These are phyloP conservation scores for Xylogone sp. DNA, from an alignment of 2,329 filamentous ascomycete species.

Conservation along the genomic window DNA sequence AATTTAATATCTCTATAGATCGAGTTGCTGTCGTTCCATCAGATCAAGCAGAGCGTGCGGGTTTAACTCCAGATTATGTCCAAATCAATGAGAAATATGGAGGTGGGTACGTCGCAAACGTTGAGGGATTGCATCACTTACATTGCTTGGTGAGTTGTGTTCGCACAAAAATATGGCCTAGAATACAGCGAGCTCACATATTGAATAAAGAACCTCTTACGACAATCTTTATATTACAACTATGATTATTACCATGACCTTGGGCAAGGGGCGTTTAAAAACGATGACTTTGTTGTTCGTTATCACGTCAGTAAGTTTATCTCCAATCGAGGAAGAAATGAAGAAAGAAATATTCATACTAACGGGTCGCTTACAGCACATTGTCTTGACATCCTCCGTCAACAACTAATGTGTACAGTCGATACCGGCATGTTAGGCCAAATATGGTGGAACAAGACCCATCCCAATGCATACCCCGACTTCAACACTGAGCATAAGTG, in stretches of 20 bases:
- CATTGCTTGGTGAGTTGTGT: slow-evolving; percentile 42
- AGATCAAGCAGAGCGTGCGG: slow-evolving; percentile 36
- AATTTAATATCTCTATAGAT: slow-evolving; percentile 23
- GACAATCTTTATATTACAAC: slow-evolving; percentile 49
- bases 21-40: slow-evolving; percentile 35
- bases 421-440: slow-evolving; percentile 51
- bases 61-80: slow-evolving; percentile 44
- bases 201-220: slow-evolving; percentile 47
- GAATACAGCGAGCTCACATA: no score
- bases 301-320: slow-evolving; percentile 43
- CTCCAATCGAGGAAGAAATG: no score
- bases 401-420: slow-evolving; percentile 52
- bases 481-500: slow-evolving; percentile 52
- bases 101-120: slow-evolving; percentile 45
- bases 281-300: slow-evolving; percentile 43
- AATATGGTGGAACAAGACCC: slow-evolving; percentile 44
- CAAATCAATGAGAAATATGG: slow-evolving; percentile 47
- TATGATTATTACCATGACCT: slow-evolving; percentile 45
- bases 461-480: slow-evolving; percentile 42
- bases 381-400: slow-evolving; percentile 50
- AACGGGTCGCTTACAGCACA: slow-evolving; percentile 35
- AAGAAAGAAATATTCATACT: no score
- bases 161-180: no score
- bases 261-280: slow-evolving; percentile 43
- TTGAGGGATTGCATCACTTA: slow-evolving; percentile 44